Base-by-base conservation (phyloP, 23 red algal species). In the Pyropia haitanensis region DNA sequence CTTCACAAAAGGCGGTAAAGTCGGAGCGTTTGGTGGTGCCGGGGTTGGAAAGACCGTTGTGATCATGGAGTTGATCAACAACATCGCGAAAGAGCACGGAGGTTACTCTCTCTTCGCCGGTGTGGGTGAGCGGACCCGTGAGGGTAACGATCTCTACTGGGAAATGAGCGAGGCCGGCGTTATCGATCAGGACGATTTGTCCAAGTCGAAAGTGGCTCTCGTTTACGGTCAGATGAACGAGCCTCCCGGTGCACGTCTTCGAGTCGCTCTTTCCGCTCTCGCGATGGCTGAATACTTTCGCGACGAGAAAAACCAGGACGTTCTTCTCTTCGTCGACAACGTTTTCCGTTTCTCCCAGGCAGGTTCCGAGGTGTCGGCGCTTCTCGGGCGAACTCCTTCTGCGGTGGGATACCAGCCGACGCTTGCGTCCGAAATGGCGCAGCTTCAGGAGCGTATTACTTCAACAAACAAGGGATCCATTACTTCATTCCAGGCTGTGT, bases 171-270 rank as follows among this genome's bases (percentile, higher is more conserved):
- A 67, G 50, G 73, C 85, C 18, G 93, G 93, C 33, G 93, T 96
- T 31, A 96, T 96, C 82, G 86, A 90, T 27, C 70, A 87, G 25
- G 93, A 89, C 18, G n/a, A n/a, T n/a, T 67, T 65, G 70, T 85
- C 83, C 58, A 44, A 85, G 32, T 89, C 83, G 17, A 96, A 96
- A 82, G 93, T 85, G 20, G 84, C 93, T 6, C 58, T 96, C 32
- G 93, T 96, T 49, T 96, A 96, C 82, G 93, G 93, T 33, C 93
- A 96, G 82, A 96, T 96, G 93, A 96, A 96, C 73, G 93, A 96
- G 72, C 93, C 93, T 26, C 93, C 93, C 29, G 93, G 93, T 67
- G 93, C 93, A 18, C 93, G 93, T 67, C 85, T 85, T 60, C 82
- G 93, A 29, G 93, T 96, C 12, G 93, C 74, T 21, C 73, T 96